Evolutionary conservation across 768 basidiomycete species (phyloP).

Genomic region (Lentinula aciculospora): DNA sequence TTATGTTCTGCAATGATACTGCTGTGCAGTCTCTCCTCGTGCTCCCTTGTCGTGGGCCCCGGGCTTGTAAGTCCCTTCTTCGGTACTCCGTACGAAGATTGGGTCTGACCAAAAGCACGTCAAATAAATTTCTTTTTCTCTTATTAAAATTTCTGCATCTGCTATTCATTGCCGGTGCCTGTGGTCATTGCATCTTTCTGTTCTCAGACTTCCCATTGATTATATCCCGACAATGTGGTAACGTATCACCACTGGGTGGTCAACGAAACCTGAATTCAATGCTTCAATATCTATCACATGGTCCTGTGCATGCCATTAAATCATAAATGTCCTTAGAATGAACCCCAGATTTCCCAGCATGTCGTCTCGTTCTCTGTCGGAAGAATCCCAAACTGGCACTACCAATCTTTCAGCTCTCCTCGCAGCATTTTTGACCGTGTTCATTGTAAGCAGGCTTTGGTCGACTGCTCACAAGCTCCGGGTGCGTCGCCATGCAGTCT

Average conservation of each 20-base stretch:
- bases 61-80: background rate
- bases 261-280: background rate
- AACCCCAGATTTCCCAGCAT: background rate
- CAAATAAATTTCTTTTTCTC: background rate
- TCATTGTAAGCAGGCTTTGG: background rate
- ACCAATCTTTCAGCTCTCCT: background rate
- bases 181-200: background rate
- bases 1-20: background rate
- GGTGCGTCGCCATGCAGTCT: background rate
- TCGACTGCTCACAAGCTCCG: background rate
- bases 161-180: background rate
- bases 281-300: background rate
- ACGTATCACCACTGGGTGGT: too few relatives aligned
- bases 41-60: slow-evolving; percentile 6
- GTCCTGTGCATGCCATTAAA: background rate
- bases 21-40: slow-evolving; percentile 1
- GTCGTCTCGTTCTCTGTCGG: background rate
- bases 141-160: background rate
- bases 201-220: background rate
- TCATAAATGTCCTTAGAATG: background rate
- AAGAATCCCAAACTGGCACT: background rate
- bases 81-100: background rate
- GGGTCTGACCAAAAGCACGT: slow-evolving; percentile 3
- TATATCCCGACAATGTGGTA: too few relatives aligned
- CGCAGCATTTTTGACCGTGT: background rate